Base-by-base conservation (phyloP, 2,329 filamentous ascomycete species). In the Alternaria ethzedia region DNA sequence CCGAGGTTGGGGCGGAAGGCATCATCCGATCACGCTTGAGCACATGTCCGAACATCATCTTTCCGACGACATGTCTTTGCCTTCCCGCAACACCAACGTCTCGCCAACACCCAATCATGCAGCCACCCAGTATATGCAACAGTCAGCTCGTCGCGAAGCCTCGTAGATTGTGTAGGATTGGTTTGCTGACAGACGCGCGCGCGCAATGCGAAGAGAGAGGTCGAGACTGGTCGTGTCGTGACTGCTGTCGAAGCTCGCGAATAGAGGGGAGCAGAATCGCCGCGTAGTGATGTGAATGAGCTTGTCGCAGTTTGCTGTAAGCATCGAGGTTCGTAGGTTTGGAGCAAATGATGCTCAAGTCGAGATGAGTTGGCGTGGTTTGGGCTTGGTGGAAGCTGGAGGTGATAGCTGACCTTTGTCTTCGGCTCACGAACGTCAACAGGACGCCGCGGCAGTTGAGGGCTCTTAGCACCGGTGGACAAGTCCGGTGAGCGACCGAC, bases 401-500 rank as follows among this genome's bases (percentile, higher is more conserved):
- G 21, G 20, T 43, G 20, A 43, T 43, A 13, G 7, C 8, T 26
- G 17, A n/a, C 44, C 23, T 23, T 10, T n/a, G 46, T 57, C 13
- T 25, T 44, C 32, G 36, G n/a, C n/a, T 21, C 26, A 26, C 23
- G 47, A 32, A 36, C 26, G 26, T 21, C 41, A 47, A 20, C 10
- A 36, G 28, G 44, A 21, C 15, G 26, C 8, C 23, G 25, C 15
- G 36, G 13, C 41, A 26, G n/a, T 41, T 61, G 57, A 64, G 57
- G 57, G 58, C 54, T 64, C 62, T 61, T 61, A 51, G 57, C 49
- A 61, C 54, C 57, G 56, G 54, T 57, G 7, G 25, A 36, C 30
- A 43, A 21, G 46, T n/a, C 54, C 54, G 59, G 54, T 58, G 20
- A 26, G 57, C 54, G 46, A 52, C 57, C 54, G 57, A 61, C 46